Evolutionary conservation across 768 basidiomycete species (phyloP), one percentile per base, ranked within the genome.

Genomic region (Lactarius indigo): DNA sequence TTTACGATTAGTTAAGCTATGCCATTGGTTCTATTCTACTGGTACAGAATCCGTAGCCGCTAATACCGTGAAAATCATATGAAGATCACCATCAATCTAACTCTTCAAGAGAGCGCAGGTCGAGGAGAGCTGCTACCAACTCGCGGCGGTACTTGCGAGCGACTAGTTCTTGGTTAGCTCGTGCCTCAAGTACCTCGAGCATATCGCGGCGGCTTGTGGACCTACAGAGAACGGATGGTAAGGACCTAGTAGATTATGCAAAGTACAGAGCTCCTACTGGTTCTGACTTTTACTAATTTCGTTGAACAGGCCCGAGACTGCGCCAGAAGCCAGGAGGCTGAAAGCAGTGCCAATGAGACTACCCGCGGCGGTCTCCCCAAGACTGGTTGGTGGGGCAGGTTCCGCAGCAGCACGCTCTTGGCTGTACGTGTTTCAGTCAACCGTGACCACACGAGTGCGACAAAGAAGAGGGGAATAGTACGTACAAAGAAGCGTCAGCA

Each of bases 101-200:
- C 17, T 50, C 42, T 8, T 50, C 9, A 3, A 61, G 35, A 50
- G 26, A 2, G 9, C 31, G 9, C n/a, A 23, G 2, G 10, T 37
- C 31, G 26, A 12, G 60, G 6, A 35, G 18, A 13, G 20, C 30
- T 39, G 30, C 23, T 17, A 37, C 23, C 18, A 64, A 9, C 37
- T 59, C 28, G 54, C 13, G 54, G 5, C 18, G 52, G 35, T 41
- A 33, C 28, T 23, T 44, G 31, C 65, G 47, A 28, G 13, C 30
- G 30, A 39, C 23, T 26, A 66, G 61, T 37, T 63, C 65, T n/a
- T 54, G 18, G 18, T 52, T 26, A 47, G 30, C 28, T 33, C 33
- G 31, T 12, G 55, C 26, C 13, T 61, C 33, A 41, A 57, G 1
- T 5, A 12, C 6, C 44, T 56, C 55, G 18, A 65, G 54, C 8